phyloP scores from a whole-genome alignment of 192 early-diverging fungal species.

The Coemansia umbellata region DNA sequence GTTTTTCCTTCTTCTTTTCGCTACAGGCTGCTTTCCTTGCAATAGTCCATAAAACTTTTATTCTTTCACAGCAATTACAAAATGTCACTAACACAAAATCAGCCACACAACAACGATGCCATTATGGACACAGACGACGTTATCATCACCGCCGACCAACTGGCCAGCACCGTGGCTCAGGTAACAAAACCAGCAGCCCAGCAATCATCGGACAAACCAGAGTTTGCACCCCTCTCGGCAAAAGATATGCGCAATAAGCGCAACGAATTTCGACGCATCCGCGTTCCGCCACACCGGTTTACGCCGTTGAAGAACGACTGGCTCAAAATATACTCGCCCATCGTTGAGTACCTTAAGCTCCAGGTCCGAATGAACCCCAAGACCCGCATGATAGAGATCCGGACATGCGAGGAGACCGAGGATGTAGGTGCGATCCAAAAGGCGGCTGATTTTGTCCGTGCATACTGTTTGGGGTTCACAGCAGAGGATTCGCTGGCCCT shows the following conservation, averaged over 20 bases:
- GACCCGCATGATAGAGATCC: conserved; percentile 82
- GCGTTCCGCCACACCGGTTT: conserved; percentile 92
- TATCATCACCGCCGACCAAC: conserved; percentile 59
- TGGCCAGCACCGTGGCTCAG: conserved; percentile 20
- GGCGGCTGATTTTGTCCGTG: conserved; percentile 93
- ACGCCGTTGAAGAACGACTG: conserved; percentile 89
- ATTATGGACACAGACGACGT: conserved; percentile 58
- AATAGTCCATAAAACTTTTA: background rate
- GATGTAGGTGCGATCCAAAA: conserved; percentile 92
- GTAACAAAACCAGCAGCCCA: background rate
- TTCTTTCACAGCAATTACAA: conserved; percentile 1
- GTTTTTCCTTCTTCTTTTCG: background rate
- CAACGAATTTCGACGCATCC: conserved; percentile 70
- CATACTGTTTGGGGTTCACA: conserved; percentile 91
- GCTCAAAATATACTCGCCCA: conserved; percentile 94
- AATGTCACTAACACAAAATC: conserved; percentile 21
- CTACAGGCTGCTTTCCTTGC: background rate
- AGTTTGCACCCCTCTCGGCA: conserved; percentile 59
- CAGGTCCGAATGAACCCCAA: conserved; percentile 96
- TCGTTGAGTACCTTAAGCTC: conserved; percentile 92
- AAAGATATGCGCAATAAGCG: conserved; percentile 46
- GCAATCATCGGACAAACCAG: conserved; percentile 54
- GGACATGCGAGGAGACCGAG: conserved; percentile 77
- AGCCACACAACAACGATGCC: conserved; percentile 13
- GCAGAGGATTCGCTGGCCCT: conserved; percentile 92